Conservation (phyloP, 2,329 filamentous ascomycete genomes). For the Chaetothyriales sp. region DNA sequence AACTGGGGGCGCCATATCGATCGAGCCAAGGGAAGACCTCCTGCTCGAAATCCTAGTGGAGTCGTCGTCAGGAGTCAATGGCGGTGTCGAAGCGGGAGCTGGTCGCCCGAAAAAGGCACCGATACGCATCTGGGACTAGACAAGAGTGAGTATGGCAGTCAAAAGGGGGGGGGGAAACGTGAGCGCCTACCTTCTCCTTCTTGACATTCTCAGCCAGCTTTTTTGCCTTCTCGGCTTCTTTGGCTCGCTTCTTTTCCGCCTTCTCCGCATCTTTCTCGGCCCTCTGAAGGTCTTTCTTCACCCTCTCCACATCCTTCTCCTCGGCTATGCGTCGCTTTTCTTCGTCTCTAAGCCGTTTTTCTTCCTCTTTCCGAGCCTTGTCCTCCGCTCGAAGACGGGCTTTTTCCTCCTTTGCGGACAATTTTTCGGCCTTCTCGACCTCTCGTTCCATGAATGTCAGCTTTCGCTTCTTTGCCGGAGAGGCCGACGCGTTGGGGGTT, state of each 20-base stretch:
- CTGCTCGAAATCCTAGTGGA: conserved; percentile 15
- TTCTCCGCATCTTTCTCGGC: conserved; percentile 23
- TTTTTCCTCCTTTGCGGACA: conserved; percentile 23
- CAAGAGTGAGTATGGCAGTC: conserved; percentile 17
- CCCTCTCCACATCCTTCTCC: conserved; percentile 23
- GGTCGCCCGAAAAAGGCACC: conserved; percentile 38
- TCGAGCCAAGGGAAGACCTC: conserved; percentile 16
- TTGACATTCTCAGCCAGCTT: conserved; percentile 27
- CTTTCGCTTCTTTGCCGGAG: conserved; percentile 20
- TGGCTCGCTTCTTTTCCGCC: conserved; percentile 29
- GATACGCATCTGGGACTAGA: conserved; percentile 37
- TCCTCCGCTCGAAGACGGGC: conserved; percentile 24
- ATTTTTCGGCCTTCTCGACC: conserved; percentile 20
- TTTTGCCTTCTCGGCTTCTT: conserved; percentile 32
- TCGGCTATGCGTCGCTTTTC: conserved; percentile 32
- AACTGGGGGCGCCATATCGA: conserved; percentile 11
- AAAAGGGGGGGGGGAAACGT: conserved; percentile 13
- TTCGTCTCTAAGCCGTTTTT: conserved; percentile 25
- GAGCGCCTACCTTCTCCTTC: conserved; percentile 31
- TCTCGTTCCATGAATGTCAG: conserved; percentile 16
- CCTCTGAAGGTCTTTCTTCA: conserved; percentile 17
- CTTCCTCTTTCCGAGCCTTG: conserved; percentile 14
- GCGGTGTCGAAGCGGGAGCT: conserved; percentile 17
- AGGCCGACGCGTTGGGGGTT: not conserved
- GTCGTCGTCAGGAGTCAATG: conserved; percentile 9